Evolutionary conservation across 2,329 filamentous ascomycete genomes (phyloP).

Genomic region (Ophiocordyceps sinensis): DNA sequence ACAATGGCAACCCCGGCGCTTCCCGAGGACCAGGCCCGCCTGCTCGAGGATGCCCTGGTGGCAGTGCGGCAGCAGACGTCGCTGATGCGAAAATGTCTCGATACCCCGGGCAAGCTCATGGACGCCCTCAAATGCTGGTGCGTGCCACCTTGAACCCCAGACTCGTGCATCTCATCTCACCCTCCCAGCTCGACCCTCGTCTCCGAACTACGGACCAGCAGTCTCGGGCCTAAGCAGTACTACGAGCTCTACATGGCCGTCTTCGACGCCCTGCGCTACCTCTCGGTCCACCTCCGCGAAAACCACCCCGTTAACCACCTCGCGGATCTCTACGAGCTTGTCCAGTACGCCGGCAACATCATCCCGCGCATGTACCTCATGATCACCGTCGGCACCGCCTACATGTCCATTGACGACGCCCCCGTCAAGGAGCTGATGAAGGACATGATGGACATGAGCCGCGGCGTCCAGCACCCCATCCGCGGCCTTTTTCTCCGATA

Average conservation of each 20-base stretch:
- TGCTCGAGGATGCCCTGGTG: conserved; percentile 92
- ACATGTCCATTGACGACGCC: conserved; percentile 97
- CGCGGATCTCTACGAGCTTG: conserved; percentile 92
- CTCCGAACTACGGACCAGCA: conserved; percentile 94
- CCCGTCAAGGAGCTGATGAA: conserved; percentile 99
- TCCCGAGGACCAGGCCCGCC: conserved; percentile 70
- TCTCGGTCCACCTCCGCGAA: conserved; percentile 91
- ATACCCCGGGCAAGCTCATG: conserved; percentile 97
- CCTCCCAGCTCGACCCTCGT: conserved; percentile 75
- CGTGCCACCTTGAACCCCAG: conserved; percentile 16
- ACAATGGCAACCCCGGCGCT: conserved; percentile 41
- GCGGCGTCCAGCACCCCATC: conserved; percentile 92
- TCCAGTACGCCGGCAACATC: conserved; percentile 97
- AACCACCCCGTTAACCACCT: conserved; percentile 97
- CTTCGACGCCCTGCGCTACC: conserved; percentile 91
- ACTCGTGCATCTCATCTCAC: not conserved
- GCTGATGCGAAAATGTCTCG: conserved; percentile 94
- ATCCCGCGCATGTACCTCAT: conserved; percentile 93
- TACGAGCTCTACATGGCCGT: conserved; percentile 99
- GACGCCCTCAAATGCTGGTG: conserved; percentile 99
- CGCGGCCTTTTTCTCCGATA: conserved; percentile 91
- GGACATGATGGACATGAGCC: conserved; percentile 99
- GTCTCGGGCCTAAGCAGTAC: conserved; percentile 96
- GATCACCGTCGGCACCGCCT: conserved; percentile 97
- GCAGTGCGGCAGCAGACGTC: conserved; percentile 95